Evolutionary conservation across 2,329 filamentous ascomycete species (phyloP).

Genomic region (Neurospora sp.): DNA sequence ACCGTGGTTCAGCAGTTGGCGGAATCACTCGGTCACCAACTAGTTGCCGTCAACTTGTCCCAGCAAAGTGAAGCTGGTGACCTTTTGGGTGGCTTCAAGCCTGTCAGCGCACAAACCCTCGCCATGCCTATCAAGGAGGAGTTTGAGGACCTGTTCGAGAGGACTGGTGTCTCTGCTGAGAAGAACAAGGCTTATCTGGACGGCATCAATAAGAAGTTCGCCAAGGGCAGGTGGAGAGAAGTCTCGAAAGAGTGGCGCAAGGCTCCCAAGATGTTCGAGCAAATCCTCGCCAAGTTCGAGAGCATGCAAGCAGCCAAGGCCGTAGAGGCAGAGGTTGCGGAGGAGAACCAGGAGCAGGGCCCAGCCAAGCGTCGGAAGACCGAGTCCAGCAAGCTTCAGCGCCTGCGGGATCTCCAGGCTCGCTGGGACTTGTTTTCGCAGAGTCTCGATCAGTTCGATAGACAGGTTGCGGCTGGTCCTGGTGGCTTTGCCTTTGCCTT

Average conservation of each 20-base stretch:
- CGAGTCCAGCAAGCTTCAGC: conserved; percentile 54
- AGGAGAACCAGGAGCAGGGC: conserved; percentile 34
- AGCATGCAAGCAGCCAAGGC: conserved; percentile 31
- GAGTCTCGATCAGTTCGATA: conserved; percentile 68
- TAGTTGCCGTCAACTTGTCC: conserved; percentile 90
- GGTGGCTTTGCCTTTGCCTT: conserved; percentile 88
- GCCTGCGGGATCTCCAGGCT: conserved; percentile 44
- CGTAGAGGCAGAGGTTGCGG: conserved; percentile 25
- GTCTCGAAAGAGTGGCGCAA: conserved; percentile 81
- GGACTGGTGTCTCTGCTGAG: conserved; percentile 73
- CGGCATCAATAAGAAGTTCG: conserved; percentile 67
- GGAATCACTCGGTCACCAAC: conserved; percentile 69
- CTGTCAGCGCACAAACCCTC: conserved; percentile 79
- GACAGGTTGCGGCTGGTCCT: conserved; percentile 63
- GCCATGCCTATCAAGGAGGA: conserved; percentile 87
- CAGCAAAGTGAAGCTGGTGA: conserved; percentile 98
- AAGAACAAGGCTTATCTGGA: conserved; percentile 84
- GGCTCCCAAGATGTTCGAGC: conserved; percentile 77
- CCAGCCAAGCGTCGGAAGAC: conserved; percentile 63
- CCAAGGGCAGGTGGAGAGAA: conserved; percentile 78
- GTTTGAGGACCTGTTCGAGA: conserved; percentile 80
- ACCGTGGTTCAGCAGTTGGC: conserved; percentile 91
- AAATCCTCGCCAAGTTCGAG: conserved; percentile 50
- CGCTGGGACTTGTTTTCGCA: conserved; percentile 75
- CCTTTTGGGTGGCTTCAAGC: conserved; percentile 90